Conservation (phyloP, 1,284 basidiomycete genomes). For the Cutaneotrichosporon cavernicola region DNA sequence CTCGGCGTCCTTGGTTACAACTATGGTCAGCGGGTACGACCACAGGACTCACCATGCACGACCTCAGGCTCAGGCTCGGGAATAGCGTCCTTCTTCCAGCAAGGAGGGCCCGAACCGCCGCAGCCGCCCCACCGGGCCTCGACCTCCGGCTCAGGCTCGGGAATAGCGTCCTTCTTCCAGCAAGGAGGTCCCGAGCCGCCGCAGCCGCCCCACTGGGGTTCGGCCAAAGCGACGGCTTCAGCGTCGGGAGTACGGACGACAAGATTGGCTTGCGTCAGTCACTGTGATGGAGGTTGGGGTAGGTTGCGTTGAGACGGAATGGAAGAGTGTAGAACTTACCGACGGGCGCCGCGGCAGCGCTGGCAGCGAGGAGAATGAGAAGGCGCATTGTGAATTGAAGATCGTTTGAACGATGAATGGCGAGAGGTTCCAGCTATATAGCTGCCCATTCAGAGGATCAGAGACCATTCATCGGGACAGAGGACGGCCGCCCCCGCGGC, state of each 20-base stretch:
- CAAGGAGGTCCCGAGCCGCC: neutral
- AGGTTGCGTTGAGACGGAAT: neutral
- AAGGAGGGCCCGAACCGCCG: neutral
- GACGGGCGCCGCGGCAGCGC: neutral
- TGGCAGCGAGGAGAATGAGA: neutral
- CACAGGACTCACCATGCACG: neutral
- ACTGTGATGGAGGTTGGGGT: neutral
- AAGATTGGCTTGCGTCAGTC: neutral
- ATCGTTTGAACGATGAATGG: neutral
- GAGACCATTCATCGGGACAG: neutral
- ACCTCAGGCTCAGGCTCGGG: constrained; percentile 6
- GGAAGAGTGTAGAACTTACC: neutral
- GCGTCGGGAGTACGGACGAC: too few species aligned
- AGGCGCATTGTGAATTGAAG: neutral
- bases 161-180: neutral
- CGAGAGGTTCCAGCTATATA: neutral
- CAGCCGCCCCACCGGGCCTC: neutral
- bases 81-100: constrained; percentile 6
- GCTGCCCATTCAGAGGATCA: neutral
- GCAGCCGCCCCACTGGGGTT: neutral
- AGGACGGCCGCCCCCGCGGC: too few species aligned
- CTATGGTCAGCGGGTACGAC: neutral
- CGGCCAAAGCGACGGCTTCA: constrained; percentile 2
- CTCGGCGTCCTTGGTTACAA: too few species aligned
- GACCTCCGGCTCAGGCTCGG: neutral